phyloP scores from a whole-genome alignment of 1,284 basidiomycete genomes.

The Melampsora larici-populina region DNA sequence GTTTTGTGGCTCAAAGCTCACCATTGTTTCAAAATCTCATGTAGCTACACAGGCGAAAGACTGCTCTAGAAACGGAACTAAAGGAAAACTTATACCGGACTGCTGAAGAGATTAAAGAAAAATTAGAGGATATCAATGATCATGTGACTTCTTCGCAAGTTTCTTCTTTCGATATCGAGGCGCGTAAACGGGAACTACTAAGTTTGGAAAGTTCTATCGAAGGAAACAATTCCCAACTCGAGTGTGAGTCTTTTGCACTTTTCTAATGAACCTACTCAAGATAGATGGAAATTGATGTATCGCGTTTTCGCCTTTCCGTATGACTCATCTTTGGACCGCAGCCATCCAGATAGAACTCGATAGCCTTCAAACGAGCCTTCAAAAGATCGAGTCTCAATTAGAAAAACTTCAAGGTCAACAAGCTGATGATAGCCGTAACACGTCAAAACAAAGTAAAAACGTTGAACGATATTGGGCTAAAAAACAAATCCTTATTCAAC shows the following conservation, averaged over 20 bases:
- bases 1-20: background rate
- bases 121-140: conserved; percentile 71
- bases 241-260: conserved; percentile 52
- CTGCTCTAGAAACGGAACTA: conserved; percentile 83
- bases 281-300: background rate
- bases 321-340: background rate
- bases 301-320: background rate
- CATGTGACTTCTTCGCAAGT: conserved; percentile 61
- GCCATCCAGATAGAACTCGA: conserved; percentile 56
- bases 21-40: conserved; percentile 9
- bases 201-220: conserved; percentile 66
- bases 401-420: conserved; percentile 78
- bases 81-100: conserved; percentile 79
- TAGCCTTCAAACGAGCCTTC: conserved; percentile 64
- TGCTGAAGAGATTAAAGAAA: conserved; percentile 70
- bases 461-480: conserved; percentile 91
- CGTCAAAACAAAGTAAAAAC: conserved; percentile 86
- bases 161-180: conserved; percentile 64
- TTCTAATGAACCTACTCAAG: background rate
- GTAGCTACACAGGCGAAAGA: conserved; percentile 74
- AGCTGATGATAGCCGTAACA: conserved; percentile 75
- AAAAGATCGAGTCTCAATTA: conserved; percentile 64
- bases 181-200: conserved; percentile 66
- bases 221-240: conserved; percentile 63
- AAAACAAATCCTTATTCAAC: conserved; percentile 72